Evolutionary conservation across 441 rosid genomes (phyloP).

Genomic region (Populus tomentosa): DNA sequence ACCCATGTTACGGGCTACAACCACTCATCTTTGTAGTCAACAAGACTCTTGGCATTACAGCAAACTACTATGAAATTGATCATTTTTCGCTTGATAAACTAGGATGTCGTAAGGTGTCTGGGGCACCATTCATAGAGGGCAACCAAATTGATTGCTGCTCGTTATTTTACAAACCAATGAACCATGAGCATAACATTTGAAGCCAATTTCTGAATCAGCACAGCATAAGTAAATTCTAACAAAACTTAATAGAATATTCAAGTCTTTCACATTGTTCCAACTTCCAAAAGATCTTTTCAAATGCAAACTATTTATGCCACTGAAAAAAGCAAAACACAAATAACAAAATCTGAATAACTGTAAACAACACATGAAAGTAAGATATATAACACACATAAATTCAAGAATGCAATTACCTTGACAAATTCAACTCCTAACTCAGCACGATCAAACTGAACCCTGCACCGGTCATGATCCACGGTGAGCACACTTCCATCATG

Average conservation of each 20-base stretch:
- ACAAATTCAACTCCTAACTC: constrained; percentile 90
- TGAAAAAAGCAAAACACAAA: background rate
- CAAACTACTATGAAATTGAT: background rate
- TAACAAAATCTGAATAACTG: background rate
- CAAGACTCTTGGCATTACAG: background rate
- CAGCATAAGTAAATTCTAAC: background rate
- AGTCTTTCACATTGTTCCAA: background rate
- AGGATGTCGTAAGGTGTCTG: background rate
- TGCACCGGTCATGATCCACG: constrained; percentile 80
- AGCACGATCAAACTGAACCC: constrained; percentile 80
- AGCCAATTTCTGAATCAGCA: background rate
- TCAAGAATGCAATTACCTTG: constrained; percentile 43
- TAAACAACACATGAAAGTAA: background rate
- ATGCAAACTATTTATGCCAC: background rate
- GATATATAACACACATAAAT: constrained; percentile 2
- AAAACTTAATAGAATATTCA: background rate
- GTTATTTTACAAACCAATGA: background rate
- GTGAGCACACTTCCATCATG: constrained; percentile 89
- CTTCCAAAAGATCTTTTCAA: background rate
- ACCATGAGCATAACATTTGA: background rate
- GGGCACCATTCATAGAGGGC: background rate
- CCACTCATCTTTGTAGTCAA: background rate
- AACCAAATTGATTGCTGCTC: background rate
- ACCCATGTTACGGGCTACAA: background rate
- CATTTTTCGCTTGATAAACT: background rate